A percentile compares a stretch with the other conserved stretches of the same genome.
These are phyloP conservation scores for Paramecium sexaurelia DNA, from an alignment of 73 alveolate species.

Conservation along the genomic window DNA sequence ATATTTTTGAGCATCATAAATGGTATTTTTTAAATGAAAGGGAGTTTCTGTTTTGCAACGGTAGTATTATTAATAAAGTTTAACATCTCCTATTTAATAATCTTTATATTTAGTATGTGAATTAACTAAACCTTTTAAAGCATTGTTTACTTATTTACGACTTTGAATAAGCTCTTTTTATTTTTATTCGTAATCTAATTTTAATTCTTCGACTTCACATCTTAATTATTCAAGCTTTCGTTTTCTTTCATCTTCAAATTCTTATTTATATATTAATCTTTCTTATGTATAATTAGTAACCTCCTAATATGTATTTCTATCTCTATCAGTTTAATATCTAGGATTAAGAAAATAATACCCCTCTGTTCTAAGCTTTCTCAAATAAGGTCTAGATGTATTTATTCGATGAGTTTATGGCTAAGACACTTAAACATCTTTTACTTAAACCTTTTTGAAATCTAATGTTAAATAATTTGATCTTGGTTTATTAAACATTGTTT, in stretches of 20 bases:
- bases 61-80: neutral
- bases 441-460: neutral
- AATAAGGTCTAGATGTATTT: neutral
- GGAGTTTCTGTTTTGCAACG: neutral
- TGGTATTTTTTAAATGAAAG: neutral
- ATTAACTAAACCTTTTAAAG: neutral
- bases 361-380: neutral
- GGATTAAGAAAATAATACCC: neutral
- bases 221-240: neutral
- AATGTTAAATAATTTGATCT: neutral
- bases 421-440: neutral
- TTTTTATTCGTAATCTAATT: neutral
- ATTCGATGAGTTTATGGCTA: neutral
- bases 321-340: neutral
- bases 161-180: neutral
- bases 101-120: neutral
- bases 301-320: neutral
- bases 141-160: neutral
- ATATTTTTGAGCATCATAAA: slow-evolving; percentile 11
- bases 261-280: neutral
- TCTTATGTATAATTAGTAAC: neutral
- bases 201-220: neutral
- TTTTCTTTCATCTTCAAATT: slow-evolving; percentile 1
- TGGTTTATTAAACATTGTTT: slow-evolving; percentile 20
- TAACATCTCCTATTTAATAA: neutral